Evolutionary conservation across 2,329 filamentous ascomycete genomes (phyloP).

Genomic region (Tothia fuscella): DNA sequence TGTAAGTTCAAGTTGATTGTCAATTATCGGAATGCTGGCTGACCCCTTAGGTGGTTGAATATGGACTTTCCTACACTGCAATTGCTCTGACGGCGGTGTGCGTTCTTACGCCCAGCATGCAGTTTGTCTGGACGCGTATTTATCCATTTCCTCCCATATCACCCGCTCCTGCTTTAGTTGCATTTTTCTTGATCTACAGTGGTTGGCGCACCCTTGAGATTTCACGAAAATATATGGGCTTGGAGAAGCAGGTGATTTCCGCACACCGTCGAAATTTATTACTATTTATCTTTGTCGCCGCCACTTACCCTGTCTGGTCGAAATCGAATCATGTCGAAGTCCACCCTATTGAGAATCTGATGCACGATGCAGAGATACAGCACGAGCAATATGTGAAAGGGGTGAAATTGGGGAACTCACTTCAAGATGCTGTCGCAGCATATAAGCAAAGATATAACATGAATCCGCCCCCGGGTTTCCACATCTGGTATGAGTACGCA

Average conservation of each 20-base stretch:
- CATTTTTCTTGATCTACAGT: background rate
- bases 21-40: background rate
- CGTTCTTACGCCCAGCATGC: background rate
- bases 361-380: slow-evolving; percentile 28
- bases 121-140: background rate
- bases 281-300: background rate
- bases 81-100: background rate
- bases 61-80: background rate
- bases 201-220: background rate
- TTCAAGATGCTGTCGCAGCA: slow-evolving; percentile 37
- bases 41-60: background rate
- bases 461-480: slow-evolving; percentile 47
- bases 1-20: background rate
- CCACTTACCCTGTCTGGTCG: background rate
- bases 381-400: background rate
- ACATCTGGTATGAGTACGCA: slow-evolving; percentile 48
- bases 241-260: background rate
- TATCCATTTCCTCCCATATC: background rate
- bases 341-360: slow-evolving; percentile 37
- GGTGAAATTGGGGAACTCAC: slow-evolving; percentile 18
- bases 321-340: slow-evolving; percentile 16
- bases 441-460: slow-evolving; percentile 42
- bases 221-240: background rate
- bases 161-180: background rate
- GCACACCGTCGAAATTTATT: background rate